phyloP scores from a whole-genome alignment of 371 early-diverging fungal genomes.

The Smittium culicis region DNA sequence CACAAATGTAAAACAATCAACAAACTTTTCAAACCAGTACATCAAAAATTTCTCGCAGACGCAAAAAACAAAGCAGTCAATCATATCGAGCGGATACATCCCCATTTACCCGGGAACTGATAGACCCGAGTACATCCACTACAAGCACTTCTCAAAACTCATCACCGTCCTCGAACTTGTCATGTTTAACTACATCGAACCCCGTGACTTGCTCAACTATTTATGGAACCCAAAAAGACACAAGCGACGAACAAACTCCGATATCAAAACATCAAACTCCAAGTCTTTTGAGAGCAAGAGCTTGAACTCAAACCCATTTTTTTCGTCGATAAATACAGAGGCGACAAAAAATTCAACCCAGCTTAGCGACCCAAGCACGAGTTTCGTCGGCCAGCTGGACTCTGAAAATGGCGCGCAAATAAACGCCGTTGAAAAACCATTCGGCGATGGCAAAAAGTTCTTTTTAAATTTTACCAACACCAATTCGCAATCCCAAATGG shows the following conservation, averaged over 20 bases:
- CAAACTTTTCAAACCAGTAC: not conserved
- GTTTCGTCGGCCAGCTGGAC: not conserved
- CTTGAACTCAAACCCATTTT: not conserved
- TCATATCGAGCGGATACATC: not conserved
- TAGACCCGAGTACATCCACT: not conserved
- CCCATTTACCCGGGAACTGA: not conserved
- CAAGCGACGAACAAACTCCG: not conserved
- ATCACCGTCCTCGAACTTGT: not conserved
- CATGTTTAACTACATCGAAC: slow-evolving; percentile 3
- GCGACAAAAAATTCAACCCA: not conserved
- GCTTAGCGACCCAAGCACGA: not conserved
- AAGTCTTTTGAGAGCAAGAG: not conserved
- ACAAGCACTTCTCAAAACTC: not conserved
- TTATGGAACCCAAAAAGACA: slow-evolving; percentile 2
- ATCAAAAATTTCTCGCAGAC: not conserved
- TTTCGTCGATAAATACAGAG: not conserved
- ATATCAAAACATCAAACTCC: not conserved
- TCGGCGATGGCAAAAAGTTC: no score
- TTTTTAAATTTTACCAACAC: not conserved
- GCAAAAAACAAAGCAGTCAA: not conserved
- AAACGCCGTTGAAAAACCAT: not conserved
- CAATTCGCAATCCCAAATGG: not conserved
- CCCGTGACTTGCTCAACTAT: slow-evolving; percentile 8
- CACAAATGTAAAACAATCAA: not conserved
- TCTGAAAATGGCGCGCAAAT: not conserved